These are phyloP conservation scores for Avena atlantica DNA, from an alignment of 176 grass and related monocot genomes.

Conservation along the genomic window DNA sequence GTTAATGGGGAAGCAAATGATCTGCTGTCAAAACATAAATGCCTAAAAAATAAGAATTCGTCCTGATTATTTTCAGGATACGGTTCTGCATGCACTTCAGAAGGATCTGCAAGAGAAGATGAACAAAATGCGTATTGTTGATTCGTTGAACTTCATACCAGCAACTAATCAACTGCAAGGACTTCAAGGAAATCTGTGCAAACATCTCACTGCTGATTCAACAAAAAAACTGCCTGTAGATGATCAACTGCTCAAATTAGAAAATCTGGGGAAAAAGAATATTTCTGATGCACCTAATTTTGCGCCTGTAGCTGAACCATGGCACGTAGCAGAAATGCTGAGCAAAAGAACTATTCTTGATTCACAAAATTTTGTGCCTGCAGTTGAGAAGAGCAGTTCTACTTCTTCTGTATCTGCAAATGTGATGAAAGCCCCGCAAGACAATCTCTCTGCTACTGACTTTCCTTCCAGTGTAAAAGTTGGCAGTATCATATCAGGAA, in stretches of 20 bases:
- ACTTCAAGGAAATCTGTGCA: constrained; percentile 38
- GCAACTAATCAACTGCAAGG: constrained; percentile 37
- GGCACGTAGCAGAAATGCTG: constrained; percentile 11
- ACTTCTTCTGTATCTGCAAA: constrained; percentile 70
- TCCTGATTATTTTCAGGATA: constrained; percentile 53
- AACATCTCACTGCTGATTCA: constrained; percentile 39
- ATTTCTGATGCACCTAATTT: constrained; percentile 38
- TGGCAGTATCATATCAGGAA: constrained; percentile 41
- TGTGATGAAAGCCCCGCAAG: constrained; percentile 46
- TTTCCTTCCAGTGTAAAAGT: constrained; percentile 44
- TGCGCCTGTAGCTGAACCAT: constrained; percentile 38
- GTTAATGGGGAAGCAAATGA: constrained; percentile 21
- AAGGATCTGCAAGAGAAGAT: constrained; percentile 64
- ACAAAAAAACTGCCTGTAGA: constrained; percentile 15
- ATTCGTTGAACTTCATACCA: constrained; percentile 57
- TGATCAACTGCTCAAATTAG: constrained; percentile 35
- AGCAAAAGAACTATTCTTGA: constrained; percentile 43
- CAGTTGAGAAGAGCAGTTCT: constrained; percentile 55
- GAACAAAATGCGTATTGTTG: constrained; percentile 57
- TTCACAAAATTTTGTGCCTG: constrained; percentile 52
- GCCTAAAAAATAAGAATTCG: background rate
- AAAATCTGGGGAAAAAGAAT: constrained; percentile 40
- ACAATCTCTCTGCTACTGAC: constrained; percentile 47
- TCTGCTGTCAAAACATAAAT: constrained; percentile 36
- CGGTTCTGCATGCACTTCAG: constrained; percentile 53